Conservation (phyloP, 768 basidiomycete species). For the Daedaleopsis nitida region DNA sequence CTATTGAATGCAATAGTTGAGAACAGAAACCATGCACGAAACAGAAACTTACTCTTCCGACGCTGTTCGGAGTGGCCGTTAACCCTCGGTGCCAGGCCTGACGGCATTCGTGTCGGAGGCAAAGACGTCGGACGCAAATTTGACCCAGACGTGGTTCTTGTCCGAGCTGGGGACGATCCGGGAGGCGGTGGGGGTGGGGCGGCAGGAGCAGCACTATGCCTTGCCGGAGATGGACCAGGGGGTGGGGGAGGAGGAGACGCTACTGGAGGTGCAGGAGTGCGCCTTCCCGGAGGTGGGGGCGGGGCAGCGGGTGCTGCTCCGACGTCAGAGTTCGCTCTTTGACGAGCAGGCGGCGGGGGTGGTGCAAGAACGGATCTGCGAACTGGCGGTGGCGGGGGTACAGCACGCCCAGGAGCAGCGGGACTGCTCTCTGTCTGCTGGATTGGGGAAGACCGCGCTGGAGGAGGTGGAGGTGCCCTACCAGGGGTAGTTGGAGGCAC, state of each 20-base stretch:
- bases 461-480: conserved; percentile 30
- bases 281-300: conserved; percentile 35
- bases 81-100: conserved; percentile 10
- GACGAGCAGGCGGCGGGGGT: conserved; percentile 34
- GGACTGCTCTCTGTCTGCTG: conserved; percentile 25
- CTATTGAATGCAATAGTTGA: conserved; percentile 30
- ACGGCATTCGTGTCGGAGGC: conserved; percentile 23
- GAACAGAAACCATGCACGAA: background rate
- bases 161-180: conserved; percentile 7
- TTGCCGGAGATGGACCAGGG: conserved; percentile 15
- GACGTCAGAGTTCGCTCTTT: conserved; percentile 44
- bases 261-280: conserved; percentile 31
- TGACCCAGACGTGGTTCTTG: conserved; percentile 9
- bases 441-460: conserved; percentile 24
- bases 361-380: conserved; percentile 27
- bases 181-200: conserved; percentile 23
- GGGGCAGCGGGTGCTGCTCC: conserved; percentile 27
- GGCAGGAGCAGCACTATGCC: conserved; percentile 3
- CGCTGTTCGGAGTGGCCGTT: conserved; percentile 22
- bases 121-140: conserved; percentile 15
- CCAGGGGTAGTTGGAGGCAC: conserved; percentile 27
- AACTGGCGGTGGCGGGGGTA: conserved; percentile 46
- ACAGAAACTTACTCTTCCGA: conserved; percentile 29
- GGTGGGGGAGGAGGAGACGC: conserved; percentile 18
- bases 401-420: conserved; percentile 30